Conservation (phyloP, 1,284 basidiomycete genomes). For the Porogramme epimiltina region DNA sequence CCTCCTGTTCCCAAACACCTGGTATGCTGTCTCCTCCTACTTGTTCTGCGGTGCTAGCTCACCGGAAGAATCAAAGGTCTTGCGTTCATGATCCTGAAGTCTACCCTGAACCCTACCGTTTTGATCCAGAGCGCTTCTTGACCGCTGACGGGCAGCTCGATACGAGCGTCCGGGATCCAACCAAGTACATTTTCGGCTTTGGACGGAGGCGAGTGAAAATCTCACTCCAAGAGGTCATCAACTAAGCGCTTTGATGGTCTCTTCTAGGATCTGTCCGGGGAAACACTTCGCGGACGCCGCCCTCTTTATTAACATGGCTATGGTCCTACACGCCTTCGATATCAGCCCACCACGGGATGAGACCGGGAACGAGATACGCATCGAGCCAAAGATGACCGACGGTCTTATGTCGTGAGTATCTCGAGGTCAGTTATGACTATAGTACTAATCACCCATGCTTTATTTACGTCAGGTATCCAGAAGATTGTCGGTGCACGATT, state of each 20-base stretch:
- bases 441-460: neutral
- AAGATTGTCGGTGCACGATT: slow-evolving; percentile 3
- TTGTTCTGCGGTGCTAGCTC: neutral
- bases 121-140: slow-evolving; percentile 21
- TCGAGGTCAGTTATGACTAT: neutral
- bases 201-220: slow-evolving; percentile 12
- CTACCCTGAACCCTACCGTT: slow-evolving; percentile 17
- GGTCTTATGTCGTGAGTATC: slow-evolving; percentile 1
- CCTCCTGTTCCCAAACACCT: slow-evolving; percentile 16
- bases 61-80: slow-evolving; percentile 4
- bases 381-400: neutral
- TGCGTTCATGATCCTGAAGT: slow-evolving; percentile 21
- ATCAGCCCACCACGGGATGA: slow-evolving; percentile 5
- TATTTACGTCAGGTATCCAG: neutral
- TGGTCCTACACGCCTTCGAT: slow-evolving; percentile 8
- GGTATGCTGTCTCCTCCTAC: slow-evolving; percentile 6
- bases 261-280: slow-evolving; percentile 15
- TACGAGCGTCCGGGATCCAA: slow-evolving; percentile 7
- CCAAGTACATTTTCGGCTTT: slow-evolving; percentile 23
- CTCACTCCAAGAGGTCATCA: neutral
- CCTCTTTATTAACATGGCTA: slow-evolving; percentile 12
- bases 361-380: neutral
- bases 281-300: slow-evolving; percentile 11
- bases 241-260: neutral
- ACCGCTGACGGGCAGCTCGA: slow-evolving; percentile 9